phyloP scores from a whole-genome alignment of 495 filamentous ascomycete species.

The Pyronema domesticum region DNA sequence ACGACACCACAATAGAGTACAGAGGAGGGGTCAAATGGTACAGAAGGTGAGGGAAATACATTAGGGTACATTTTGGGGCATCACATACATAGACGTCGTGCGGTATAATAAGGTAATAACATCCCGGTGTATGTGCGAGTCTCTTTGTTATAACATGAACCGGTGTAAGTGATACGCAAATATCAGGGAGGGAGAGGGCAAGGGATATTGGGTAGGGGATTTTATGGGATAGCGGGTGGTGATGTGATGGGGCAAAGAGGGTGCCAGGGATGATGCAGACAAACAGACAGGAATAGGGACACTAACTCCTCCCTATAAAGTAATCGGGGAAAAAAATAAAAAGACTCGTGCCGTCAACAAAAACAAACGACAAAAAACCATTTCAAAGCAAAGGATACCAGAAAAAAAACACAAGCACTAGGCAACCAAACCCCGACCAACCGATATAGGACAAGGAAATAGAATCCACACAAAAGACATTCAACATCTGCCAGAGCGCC shows the following conservation, averaged over 20 bases:
- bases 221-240: background rate
- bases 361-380: background rate
- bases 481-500: constrained; percentile 1
- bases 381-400: background rate
- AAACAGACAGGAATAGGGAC: constrained; percentile 1
- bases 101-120: background rate
- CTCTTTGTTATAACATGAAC: constrained; percentile 3
- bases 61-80: constrained; percentile 2
- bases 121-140: constrained; percentile 1
- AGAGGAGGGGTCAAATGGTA: background rate
- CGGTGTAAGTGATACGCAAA: background rate
- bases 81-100: constrained; percentile 2
- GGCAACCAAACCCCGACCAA: constrained; percentile 2
- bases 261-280: constrained; percentile 1
- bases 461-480: background rate
- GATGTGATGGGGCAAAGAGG: background rate
- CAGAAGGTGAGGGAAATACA: background rate
- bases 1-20: background rate
- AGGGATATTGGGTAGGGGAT: background rate
- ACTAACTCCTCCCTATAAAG: constrained; percentile 5
- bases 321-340: background rate
- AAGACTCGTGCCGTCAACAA: background rate
- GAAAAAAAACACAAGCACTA: background rate
- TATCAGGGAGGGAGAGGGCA: background rate
- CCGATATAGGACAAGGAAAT: constrained; percentile 4